Conservation (phyloP, 371 early-diverging fungal species). For the Apophysomyces elegans region DNA sequence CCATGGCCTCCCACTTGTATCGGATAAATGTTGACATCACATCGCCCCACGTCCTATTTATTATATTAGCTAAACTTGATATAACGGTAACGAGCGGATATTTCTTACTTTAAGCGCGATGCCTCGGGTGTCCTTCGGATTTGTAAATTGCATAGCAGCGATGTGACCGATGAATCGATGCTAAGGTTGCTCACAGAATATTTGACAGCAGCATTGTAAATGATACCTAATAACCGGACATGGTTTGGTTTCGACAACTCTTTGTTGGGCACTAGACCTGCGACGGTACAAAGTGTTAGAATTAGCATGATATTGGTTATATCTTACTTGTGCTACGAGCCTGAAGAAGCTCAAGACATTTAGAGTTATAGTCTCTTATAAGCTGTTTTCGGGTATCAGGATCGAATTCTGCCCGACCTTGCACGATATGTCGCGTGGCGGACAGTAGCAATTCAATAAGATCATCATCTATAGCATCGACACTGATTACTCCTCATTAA, state of each 20-base stretch:
- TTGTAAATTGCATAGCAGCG: slow-evolving; percentile 22
- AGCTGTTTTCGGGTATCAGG: slow-evolving; percentile 10
- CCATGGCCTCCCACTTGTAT: slow-evolving; percentile 43
- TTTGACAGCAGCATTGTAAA: slow-evolving; percentile 30
- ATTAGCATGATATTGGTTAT: not conserved
- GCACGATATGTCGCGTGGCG: slow-evolving; percentile 26
- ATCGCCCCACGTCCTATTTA: slow-evolving; percentile 44
- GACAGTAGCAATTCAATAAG: slow-evolving; percentile 33
- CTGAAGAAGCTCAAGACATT: slow-evolving; percentile 23
- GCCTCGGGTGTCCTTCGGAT: slow-evolving; percentile 42
- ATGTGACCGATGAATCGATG: slow-evolving; percentile 22
- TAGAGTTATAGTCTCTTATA: slow-evolving; percentile 21
- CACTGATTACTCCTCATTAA: not conserved
- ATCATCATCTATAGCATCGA: slow-evolving; percentile 30
- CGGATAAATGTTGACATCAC: slow-evolving; percentile 38
- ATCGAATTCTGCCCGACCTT: slow-evolving; percentile 6
- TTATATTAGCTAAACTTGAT: not conserved
- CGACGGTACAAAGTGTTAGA: not conserved
- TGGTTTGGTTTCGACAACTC: slow-evolving; percentile 37
- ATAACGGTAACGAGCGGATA: not conserved
- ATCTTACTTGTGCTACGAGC: slow-evolving; percentile 28
- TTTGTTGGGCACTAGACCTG: slow-evolving; percentile 23
- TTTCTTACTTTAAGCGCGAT: slow-evolving; percentile 34
- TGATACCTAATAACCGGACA: slow-evolving; percentile 24
- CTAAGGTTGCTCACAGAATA: slow-evolving; percentile 18